Evolutionary conservation across 73 alveolate genomes (phyloP), one percentile per base, ranked within the genome.

Genomic region (Symbiodinium natans): DNA sequence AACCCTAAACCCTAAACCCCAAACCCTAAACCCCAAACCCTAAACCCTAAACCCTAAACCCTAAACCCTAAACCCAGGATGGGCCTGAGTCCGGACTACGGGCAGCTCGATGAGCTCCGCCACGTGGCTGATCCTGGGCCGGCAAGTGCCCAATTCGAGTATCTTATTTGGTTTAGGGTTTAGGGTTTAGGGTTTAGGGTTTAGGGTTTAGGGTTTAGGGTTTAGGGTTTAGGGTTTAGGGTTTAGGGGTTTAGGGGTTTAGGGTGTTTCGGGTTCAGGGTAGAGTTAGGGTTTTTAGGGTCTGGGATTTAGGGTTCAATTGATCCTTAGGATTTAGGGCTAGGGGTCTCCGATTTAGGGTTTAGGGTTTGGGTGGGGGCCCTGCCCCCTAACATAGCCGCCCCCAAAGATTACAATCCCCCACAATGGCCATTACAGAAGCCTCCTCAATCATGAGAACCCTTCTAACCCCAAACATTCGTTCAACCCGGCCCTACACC

Each of bases 71-170:
- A 13, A 56, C 33, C 74, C 31, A 2, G 15, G 6, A 56, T 5
- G 74, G 48, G 75, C 97, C 97, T 90, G 97, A 29, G 97, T 90
- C 39, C 92, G 80, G 39, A 99, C 99, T 88, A 99, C 77, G 36
- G 99, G 99, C 39, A 99, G 99, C 84, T 99, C 99, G 93, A 99
- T 99, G 86, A 99, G 90, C 99, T 99, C 99, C 15, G 99, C 99
- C 59, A 99, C 99, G 94, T 98, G 99, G 95, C 99, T 99, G 90
- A 99, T 99, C 80, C 80, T 63, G 59, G 6, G n/a, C n/a, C n/a
- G n/a, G n/a, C n/a, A n/a, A n/a, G n/a, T n/a, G n/a, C n/a, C n/a
- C 71, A 52, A 52, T 7, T 46, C 59, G 31, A 56, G 29, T 56
- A 15, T 56, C 31, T 56, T 15, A 17, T 21, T 56, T 21, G 10